Percentiles rank a stretch among this genome's conserved stretches.
Conservation (phyloP, 768 basidiomycete species). For the Phaeolepiota aurea region DNA sequence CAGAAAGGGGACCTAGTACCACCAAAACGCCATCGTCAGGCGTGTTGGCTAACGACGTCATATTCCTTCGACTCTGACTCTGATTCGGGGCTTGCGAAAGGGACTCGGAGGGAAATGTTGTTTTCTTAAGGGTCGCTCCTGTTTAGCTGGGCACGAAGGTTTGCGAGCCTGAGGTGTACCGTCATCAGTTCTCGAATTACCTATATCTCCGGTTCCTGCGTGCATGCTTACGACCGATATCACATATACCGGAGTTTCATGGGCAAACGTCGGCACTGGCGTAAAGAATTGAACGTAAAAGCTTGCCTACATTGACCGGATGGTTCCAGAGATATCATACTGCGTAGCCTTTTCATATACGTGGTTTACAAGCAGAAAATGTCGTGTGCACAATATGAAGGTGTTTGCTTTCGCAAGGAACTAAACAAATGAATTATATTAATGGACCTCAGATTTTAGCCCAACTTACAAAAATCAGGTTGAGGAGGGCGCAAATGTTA, state of each 20-base stretch:
- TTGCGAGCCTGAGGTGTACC: conserved; percentile 3
- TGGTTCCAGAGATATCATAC: conserved; percentile 5
- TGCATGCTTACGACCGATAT: conserved; percentile 4
- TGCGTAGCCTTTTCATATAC: background rate
- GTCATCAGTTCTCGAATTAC: background rate
- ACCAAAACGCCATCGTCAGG: background rate
- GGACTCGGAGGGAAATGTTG: background rate
- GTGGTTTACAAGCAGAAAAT: background rate
- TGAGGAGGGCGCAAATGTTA: conserved; percentile 1
- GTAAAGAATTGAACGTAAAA: background rate
- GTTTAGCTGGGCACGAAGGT: conserved; percentile 6
- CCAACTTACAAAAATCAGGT: conserved; percentile 1
- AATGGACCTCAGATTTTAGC: too few relatives aligned
- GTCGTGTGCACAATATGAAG: conserved; percentile 1
- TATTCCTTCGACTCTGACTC: background rate
- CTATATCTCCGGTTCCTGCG: background rate
- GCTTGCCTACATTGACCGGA: conserved; percentile 1
- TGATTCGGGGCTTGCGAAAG: background rate
- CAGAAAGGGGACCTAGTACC: background rate
- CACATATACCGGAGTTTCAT: background rate
- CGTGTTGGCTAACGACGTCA: background rate
- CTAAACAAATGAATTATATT: background rate
- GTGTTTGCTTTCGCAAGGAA: conserved; percentile 2
- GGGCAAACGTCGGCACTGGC: background rate
- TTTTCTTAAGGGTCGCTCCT: background rate